Base-by-base conservation (phyloP, 345 rosid species). In the Populus deltoides region DNA sequence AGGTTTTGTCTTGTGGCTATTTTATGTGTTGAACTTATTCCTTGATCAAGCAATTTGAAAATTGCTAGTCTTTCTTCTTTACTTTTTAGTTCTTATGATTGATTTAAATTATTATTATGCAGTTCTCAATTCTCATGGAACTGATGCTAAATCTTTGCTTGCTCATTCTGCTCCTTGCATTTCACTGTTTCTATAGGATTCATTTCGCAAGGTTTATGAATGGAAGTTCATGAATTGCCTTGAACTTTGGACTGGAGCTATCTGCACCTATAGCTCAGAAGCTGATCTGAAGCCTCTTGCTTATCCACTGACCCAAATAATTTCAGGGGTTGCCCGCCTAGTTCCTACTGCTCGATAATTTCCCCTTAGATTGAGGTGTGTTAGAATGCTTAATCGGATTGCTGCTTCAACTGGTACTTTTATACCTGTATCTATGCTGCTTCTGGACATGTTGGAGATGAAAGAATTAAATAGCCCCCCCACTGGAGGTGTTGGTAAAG, bases 161-260 rank as follows among this genome's bases (percentile, higher is more conserved):
- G n/a, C 53, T 38, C 38, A 13, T 24, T 27, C 17, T 68, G 27
- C 43, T 49, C 10, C 12, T 5, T 11, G 31, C 31, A 9, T 71
- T 10, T 72, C 18, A 8, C 43, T 69, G 61, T 73, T 27, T 73
- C 63, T 47, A 29, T 79, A 96, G 98, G 98, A 93, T 86, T 90
- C 98, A 69, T 96, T 90, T 78, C 85, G 93, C 73, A 92, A 94
- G 85, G 98, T 96, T 72, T 96, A 93, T 84, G 98, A 92, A 77
- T 96, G 99, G 99, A 96, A 96, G 81, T 96, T 89, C 82, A 89
- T 93, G 31, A 93, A 88, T 82, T 93, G 99, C 82, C 95, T 96
- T 79, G 98, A 96, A 90, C 95, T 96, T 65, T 96, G 98, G 98
- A 96, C 99, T 20, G 94, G 97, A 78, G 97, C 97, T 69, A 81